Percentiles rank a stretch among this genome's conserved stretches.
Evolutionary conservation across 768 basidiomycete species (phyloP).

Genomic region (Dioszegia crocea): DNA sequence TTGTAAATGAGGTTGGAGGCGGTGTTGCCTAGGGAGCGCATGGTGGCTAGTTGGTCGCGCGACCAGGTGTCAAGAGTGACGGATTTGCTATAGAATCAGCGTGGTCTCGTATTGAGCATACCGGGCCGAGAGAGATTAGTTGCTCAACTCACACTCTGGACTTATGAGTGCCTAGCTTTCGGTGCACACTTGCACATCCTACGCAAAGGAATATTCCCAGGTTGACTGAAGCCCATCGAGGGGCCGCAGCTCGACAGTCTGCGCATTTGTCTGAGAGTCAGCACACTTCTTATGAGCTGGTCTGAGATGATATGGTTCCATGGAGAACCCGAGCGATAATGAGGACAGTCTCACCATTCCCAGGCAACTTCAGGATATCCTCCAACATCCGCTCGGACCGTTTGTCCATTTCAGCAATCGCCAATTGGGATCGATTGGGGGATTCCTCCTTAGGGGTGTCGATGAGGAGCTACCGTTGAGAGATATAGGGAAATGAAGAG

Average conservation of each 20-base stretch:
- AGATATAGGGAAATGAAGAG: not conserved
- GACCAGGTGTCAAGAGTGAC: constrained; percentile 65
- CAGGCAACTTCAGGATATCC: constrained; percentile 67
- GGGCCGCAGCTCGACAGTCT: constrained; percentile 80
- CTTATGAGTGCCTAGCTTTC: constrained; percentile 90
- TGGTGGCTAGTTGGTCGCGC: constrained; percentile 50
- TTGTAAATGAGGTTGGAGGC: constrained; percentile 77
- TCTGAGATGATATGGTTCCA: not conserved
- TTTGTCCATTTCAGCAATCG: constrained; percentile 20
- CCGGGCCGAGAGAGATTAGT: not conserved
- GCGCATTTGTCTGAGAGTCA: constrained; percentile 69
- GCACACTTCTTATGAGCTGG: not conserved
- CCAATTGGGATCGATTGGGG: not conserved
- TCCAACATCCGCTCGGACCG: constrained; percentile 53
- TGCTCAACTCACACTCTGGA: constrained; percentile 70
- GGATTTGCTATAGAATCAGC: constrained; percentile 64
- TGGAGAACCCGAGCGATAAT: not conserved
- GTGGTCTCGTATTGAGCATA: too few species aligned
- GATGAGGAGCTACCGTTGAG: not conserved
- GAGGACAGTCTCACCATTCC: constrained; percentile 63
- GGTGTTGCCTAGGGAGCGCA: constrained; percentile 75
- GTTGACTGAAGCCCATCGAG: constrained; percentile 81
- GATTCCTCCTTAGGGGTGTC: not conserved
- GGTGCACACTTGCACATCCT: constrained; percentile 83
- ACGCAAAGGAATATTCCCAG: constrained; percentile 68